Evolutionary conservation across 2,329 filamentous ascomycete species (phyloP), one percentile per base, ranked within the genome.

Genomic region (Colletotrichum tropicicola): DNA sequence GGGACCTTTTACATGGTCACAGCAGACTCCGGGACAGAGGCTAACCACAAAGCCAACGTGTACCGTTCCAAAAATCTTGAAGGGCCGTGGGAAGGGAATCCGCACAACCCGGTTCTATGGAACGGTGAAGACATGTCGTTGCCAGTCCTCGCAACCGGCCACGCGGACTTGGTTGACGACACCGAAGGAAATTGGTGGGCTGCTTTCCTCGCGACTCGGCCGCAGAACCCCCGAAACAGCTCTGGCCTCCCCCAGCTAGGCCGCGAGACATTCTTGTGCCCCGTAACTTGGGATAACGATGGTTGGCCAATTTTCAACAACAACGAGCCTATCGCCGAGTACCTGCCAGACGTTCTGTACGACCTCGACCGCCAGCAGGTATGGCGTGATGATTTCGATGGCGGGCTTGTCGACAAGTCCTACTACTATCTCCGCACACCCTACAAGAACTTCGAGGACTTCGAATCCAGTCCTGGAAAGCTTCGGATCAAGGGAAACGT

Each of bases 361-460:
- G 63, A 68, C 19, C 51, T 68, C 3, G 45, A 66, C 8, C 17
- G 63, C 6, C 66, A 58, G 4, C 10, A 17, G 6, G 10, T 47
- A 4, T 68, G 66, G 66, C 66, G 63, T 7, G 66, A 68, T n/a
- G 66, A 68, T 17, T 68, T 68, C 9, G 66, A 66, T 3, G 66
- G 66, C 12, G 49, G 49, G 4, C 58, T 66, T 2, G 58, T 25
- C 1, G 66, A 68, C 44, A 56, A 63, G n/a, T 51, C 56, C 8
- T 66, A 68, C 41, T 68, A 68, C 32, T 59, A 66, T 28, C 55
- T 63, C 9, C 58, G 66, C 19, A 56, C 66, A 6, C 66, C 66
- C 3, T 68, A 68, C 54, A 66, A 66, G 35, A 54, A 63, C 37
- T 68, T 68, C 35, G 47, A 23, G 41, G 66, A 68, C 10, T 66